Evolutionary conservation across 2,329 filamentous ascomycete genomes (phyloP), one percentile per base, ranked within the genome.

Genomic region (Microcyclospora tardicrescens): DNA sequence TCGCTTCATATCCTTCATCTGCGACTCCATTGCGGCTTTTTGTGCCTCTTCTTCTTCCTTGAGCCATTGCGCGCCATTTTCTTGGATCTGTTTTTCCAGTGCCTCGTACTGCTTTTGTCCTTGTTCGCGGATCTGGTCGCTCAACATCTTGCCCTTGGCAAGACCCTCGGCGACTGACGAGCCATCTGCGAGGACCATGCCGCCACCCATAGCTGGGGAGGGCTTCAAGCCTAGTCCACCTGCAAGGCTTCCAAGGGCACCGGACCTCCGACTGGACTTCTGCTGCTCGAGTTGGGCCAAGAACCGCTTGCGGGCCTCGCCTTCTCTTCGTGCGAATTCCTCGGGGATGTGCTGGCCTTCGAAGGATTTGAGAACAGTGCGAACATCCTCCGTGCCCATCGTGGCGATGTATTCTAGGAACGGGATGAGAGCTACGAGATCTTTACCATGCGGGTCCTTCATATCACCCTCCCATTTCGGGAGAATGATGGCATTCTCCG

Each of bases 401-500:
- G 86, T 91, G 49, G 86, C 84, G 48, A 98, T 77, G 63, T 95
- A 96, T 66, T 98, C 91, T 45, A 98, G 78, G 76, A 98, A 95
- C 10, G 91, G 91, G 42, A 98, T 93, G 35, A 95, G 68, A 3
- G 79, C 75, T 15, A 98, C 82, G 10, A 98, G 79, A 34, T 85
- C 84, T 57, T 79, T 85, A 35, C 49, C 50, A 41, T 58, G 54
- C 2, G 54, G 46, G 61, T 98, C 89, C 52, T 79, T 75, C 34
- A 78, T 64, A 49, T 93, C 74, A 28, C 91, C 91, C 40, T 72
- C 82, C 91, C 91, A 98, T 52, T 87, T 86, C 24, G 85, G 77
- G 24, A 98, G 68, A 34, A 96, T 68, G 50, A 98, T 91, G 48
- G 91, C 85, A 62, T 98, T 98, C 55, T 94, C 85, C n/a, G 91